phyloP scores from a whole-genome alignment of 2,329 filamentous ascomycete genomes.

The Microthyrium microscopicum region DNA sequence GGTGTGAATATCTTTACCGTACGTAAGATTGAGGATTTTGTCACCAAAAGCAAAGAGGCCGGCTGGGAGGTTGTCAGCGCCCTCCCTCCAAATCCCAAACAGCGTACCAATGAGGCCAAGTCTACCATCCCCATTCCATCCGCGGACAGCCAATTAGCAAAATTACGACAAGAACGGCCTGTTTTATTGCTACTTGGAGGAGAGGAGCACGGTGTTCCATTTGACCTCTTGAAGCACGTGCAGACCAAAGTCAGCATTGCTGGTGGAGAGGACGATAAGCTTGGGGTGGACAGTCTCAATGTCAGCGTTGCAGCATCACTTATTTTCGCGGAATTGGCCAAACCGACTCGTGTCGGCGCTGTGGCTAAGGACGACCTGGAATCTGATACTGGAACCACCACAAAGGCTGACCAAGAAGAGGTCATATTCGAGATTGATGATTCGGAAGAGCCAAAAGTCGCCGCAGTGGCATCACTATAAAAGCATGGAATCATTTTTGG shows the following conservation, averaged over 20 bases:
- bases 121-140: neutral
- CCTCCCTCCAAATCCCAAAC: conserved; percentile 21
- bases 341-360: conserved; percentile 45
- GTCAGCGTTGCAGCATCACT: conserved; percentile 78
- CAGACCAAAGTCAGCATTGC: too few species aligned
- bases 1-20: conserved; percentile 58
- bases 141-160: neutral
- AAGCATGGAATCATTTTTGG: too few species aligned
- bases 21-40: conserved; percentile 49
- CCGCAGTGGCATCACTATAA: too few species aligned
- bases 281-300: conserved; percentile 74
- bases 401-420: too few species aligned
- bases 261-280: too few species aligned
- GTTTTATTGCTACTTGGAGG: conserved; percentile 33
- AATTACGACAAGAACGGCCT: neutral
- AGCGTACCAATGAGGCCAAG: neutral
- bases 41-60: conserved; percentile 46
- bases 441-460: too few species aligned
- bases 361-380: conserved; percentile 10
- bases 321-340: conserved; percentile 46
- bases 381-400: too few species aligned
- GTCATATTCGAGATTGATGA: too few species aligned
- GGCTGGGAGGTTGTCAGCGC: conserved; percentile 80
- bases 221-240: neutral
- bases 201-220: too few species aligned